Evolutionary conservation across 345 rosid species (phyloP).

Genomic region (Hypericum androsaemum): DNA sequence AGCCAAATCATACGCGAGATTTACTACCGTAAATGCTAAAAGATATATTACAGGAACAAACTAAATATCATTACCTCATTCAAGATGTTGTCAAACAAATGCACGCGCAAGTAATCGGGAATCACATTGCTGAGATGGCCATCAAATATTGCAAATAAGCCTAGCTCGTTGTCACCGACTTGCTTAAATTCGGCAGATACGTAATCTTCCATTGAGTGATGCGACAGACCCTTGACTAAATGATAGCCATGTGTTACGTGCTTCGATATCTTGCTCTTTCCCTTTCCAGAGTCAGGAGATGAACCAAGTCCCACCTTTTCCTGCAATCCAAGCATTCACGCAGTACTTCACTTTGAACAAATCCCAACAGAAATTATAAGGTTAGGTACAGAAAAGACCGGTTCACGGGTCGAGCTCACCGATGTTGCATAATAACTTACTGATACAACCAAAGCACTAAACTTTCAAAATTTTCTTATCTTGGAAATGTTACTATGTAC

Average conservation of each 20-base stretch:
- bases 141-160: slow-evolving; percentile 84
- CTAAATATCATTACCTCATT: slow-evolving; percentile 43
- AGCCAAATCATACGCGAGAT: too few relatives aligned
- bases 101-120: slow-evolving; percentile 59
- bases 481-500: too few relatives aligned
- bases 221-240: slow-evolving; percentile 66
- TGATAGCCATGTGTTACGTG: slow-evolving; percentile 70
- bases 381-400: too few relatives aligned
- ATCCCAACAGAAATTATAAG: too few relatives aligned
- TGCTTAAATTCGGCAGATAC: slow-evolving; percentile 66
- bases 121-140: slow-evolving; percentile 76
- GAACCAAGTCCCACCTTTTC: slow-evolving; percentile 69
- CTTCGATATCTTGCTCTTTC: slow-evolving; percentile 80
- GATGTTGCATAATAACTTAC: too few relatives aligned
- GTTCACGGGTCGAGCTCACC: too few relatives aligned
- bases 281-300: slow-evolving; percentile 69
- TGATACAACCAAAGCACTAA: too few relatives aligned
- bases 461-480: too few relatives aligned
- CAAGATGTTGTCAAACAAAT: slow-evolving; percentile 75
- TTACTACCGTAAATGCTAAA: too few relatives aligned
- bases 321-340: slow-evolving; percentile 20
- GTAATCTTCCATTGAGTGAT: slow-evolving; percentile 81
- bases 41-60: too few relatives aligned
- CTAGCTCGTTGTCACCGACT: slow-evolving; percentile 69
- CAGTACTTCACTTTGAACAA: neutral